phyloP scores from a whole-genome alignment of 495 filamentous ascomycete species.

The Poronia punctata region DNA sequence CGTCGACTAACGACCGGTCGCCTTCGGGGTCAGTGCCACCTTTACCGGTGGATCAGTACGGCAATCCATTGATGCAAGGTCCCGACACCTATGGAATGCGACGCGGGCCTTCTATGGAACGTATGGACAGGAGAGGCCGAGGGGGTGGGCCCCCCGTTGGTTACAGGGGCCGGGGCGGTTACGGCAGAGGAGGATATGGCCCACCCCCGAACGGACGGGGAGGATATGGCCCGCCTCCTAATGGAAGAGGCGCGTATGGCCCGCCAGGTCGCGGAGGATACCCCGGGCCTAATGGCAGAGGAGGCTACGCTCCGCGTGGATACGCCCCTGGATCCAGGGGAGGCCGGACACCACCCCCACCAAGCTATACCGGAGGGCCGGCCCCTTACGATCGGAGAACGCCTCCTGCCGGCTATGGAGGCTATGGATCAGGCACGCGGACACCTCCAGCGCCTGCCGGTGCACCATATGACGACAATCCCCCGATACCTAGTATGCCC shows the following conservation, averaged over 20 bases:
- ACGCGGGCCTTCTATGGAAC: conserved; percentile 54
- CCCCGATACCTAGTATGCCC: conserved; percentile 23
- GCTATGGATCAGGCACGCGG: conserved; percentile 26
- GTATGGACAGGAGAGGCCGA: conserved; percentile 48
- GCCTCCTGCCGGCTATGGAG: conserved; percentile 41
- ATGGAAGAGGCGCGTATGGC: conserved; percentile 40
- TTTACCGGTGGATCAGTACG: conserved; percentile 57
- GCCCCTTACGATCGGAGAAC: conserved; percentile 40
- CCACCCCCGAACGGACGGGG: conserved; percentile 21
- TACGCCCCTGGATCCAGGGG: conserved; percentile 48
- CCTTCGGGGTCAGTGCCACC: conserved; percentile 27
- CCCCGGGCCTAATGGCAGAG: conserved; percentile 16
- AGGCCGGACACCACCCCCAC: conserved; percentile 52
- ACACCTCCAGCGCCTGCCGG: conserved; percentile 28
- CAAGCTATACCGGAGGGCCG: conserved; percentile 33
- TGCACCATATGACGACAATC: conserved; percentile 30
- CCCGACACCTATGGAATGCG: conserved; percentile 44
- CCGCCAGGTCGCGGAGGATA: conserved; percentile 33
- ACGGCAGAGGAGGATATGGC: conserved; percentile 46
- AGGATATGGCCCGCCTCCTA: conserved; percentile 32
- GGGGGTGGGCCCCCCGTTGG: conserved; percentile 46
- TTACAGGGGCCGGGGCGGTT: conserved; percentile 51
- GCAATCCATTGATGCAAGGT: conserved; percentile 50
- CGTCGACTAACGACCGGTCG: conserved; percentile 20
- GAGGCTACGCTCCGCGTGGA: conserved; percentile 36